phyloP scores from a whole-genome alignment of 768 basidiomycete genomes.

The Coprinopsis marcescibilis region DNA sequence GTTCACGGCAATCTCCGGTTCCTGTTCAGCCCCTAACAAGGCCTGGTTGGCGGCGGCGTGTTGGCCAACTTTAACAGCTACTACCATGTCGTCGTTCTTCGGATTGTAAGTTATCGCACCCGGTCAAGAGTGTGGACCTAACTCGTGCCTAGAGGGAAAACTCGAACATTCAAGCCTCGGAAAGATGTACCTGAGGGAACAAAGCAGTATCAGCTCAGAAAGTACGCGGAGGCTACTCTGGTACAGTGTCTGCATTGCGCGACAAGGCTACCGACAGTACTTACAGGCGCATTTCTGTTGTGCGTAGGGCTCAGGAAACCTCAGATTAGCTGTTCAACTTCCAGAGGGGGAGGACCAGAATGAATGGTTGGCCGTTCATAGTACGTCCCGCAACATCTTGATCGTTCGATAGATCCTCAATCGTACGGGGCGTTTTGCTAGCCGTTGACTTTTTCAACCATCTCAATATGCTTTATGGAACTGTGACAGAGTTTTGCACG shows the following conservation, averaged over 20 bases:
- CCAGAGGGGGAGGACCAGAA: slow-evolving; percentile 97
- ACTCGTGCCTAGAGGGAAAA: slow-evolving; percentile 60
- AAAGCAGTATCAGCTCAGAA: slow-evolving; percentile 96
- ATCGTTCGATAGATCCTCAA: not conserved
- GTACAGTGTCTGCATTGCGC: slow-evolving; percentile 34
- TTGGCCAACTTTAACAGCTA: slow-evolving; percentile 5
- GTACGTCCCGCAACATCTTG: slow-evolving; percentile 36
- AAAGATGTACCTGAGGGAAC: slow-evolving; percentile 94
- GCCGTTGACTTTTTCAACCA: slow-evolving; percentile 99
- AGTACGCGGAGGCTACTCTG: slow-evolving; percentile 95
- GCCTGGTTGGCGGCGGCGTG: not conserved
- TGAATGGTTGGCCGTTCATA: slow-evolving; percentile 99
- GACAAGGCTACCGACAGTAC: not conserved
- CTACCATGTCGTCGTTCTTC: slow-evolving; percentile 79
- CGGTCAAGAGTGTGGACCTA: slow-evolving; percentile 3
- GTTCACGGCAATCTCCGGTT: slow-evolving; percentile 15
- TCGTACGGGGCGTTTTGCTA: slow-evolving; percentile 22
- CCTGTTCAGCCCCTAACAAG: not conserved
- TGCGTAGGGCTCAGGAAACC: slow-evolving; percentile 86
- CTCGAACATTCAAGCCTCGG: slow-evolving; percentile 93
- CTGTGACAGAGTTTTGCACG: slow-evolving; percentile 97
- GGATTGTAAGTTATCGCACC: slow-evolving; percentile 55
- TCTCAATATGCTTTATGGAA: slow-evolving; percentile 98
- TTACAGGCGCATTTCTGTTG: not conserved
- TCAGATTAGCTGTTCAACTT: slow-evolving; percentile 85